phyloP scores from a whole-genome alignment of 1,139 yeast species.

The Sugiyamaella castrensis region DNA sequence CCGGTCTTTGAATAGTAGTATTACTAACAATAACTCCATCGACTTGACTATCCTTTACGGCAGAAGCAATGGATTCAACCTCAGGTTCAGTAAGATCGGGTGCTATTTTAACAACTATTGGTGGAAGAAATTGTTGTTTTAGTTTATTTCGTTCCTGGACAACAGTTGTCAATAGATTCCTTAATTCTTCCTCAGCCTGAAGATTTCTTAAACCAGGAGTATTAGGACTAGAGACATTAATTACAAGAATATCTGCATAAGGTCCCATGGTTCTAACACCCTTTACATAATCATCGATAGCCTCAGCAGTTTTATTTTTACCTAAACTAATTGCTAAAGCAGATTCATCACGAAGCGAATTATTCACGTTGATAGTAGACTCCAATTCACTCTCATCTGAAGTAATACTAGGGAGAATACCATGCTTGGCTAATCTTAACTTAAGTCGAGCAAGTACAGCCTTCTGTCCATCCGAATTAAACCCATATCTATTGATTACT shows the following conservation, averaged over 20 bases:
- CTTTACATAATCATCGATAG: conserved; percentile 73
- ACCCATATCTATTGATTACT: conserved; percentile 90
- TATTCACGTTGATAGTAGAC: conserved; percentile 35
- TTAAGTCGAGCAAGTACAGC: conserved; percentile 64
- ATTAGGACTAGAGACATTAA: conserved; percentile 94
- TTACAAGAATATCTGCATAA: conserved; percentile 82
- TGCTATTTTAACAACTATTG: conserved; percentile 85
- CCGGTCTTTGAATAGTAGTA: conserved; percentile 84
- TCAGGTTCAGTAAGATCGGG: conserved; percentile 87
- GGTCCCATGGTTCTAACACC: conserved; percentile 83
- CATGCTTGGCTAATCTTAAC: conserved; percentile 40
- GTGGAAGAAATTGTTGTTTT: conserved; percentile 39
- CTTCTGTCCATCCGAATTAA: conserved; percentile 87
- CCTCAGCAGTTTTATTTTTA: conserved; percentile 89
- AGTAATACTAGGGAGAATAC: neutral
- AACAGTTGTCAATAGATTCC: conserved; percentile 57
- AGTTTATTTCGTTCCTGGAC: conserved; percentile 39
- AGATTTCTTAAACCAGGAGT: conserved; percentile 91
- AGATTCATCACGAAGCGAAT: conserved; percentile 62
- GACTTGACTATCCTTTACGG: conserved; percentile 72
- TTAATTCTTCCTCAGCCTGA: conserved; percentile 72
- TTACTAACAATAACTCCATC: conserved; percentile 93
- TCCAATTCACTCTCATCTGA: conserved; percentile 14
- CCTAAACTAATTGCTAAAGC: conserved; percentile 84
- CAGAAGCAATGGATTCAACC: conserved; percentile 74